phyloP scores from a whole-genome alignment of 176 grass and related monocot genomes.

The Aegilops longissima region DNA sequence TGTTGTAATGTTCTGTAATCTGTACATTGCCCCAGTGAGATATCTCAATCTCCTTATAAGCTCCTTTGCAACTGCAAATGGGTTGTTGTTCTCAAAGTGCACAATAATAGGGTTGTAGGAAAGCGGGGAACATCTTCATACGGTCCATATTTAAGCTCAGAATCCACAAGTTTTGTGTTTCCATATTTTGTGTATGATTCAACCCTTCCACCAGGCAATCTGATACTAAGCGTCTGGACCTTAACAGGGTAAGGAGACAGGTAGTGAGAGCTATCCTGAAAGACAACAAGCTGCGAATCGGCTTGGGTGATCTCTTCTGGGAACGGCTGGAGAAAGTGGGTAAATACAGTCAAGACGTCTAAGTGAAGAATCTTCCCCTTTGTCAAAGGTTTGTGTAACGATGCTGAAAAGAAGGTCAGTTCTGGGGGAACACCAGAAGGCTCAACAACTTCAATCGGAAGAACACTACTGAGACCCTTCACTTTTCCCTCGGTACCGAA shows the following conservation, averaged over 20 bases:
- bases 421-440: constrained; percentile 67
- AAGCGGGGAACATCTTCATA: constrained; percentile 70
- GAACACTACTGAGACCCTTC: constrained; percentile 49
- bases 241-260: constrained; percentile 86
- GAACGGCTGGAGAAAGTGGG: constrained; percentile 80
- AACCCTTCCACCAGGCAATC: constrained; percentile 82
- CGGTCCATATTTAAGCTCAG: constrained; percentile 86
- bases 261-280: constrained; percentile 80
- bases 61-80: constrained; percentile 88
- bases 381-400: constrained; percentile 65
- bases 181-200: constrained; percentile 89
- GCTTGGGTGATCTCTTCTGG: constrained; percentile 96
- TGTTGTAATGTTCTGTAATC: constrained; percentile 86
- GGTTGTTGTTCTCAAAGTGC: constrained; percentile 98
- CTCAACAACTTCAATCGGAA: constrained; percentile 65
- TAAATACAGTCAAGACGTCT: constrained; percentile 74
- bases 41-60: constrained; percentile 92
- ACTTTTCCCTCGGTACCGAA: constrained; percentile 77
- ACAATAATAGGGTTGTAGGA: constrained; percentile 71
- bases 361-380: constrained; percentile 70
- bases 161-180: constrained; percentile 69
- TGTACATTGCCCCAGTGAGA: constrained; percentile 96
- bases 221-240: constrained; percentile 75
- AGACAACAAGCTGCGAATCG: constrained; percentile 90
- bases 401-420: constrained; percentile 73